Percentiles rank a stretch among this genome's conserved stretches.
These are phyloP conservation scores for Phytopythium helicoides DNA, from an alignment of 352 stramenopile species.

Conservation along the genomic window DNA sequence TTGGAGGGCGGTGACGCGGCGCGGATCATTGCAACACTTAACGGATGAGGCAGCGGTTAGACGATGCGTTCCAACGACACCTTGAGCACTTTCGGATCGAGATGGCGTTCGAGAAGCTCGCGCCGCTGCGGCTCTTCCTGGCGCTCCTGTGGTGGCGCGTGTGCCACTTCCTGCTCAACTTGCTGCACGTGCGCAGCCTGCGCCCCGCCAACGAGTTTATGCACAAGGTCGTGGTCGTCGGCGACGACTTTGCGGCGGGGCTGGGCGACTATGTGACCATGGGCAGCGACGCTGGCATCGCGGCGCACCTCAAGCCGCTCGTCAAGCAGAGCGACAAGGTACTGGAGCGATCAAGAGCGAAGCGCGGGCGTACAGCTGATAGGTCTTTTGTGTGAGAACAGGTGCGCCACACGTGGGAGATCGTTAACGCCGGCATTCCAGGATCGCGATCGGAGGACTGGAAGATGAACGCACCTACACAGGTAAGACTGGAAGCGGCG, in stretches of 20 bases:
- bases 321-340: slow-evolving; percentile 63
- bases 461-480: slow-evolving; percentile 53
- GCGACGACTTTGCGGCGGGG: slow-evolving; percentile 80
- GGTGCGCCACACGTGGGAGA: slow-evolving; percentile 79
- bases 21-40: too few species aligned
- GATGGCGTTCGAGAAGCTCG: slow-evolving; percentile 30
- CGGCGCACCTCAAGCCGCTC: slow-evolving; percentile 50
- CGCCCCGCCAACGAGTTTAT: slow-evolving; percentile 61
- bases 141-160: slow-evolving; percentile 69
- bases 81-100: background rate
- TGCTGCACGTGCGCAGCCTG: slow-evolving; percentile 42
- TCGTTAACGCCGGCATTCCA: slow-evolving; percentile 74
- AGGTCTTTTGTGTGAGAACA: slow-evolving; percentile 21
- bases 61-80: too few species aligned
- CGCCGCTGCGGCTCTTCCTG: slow-evolving; percentile 46
- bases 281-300: slow-evolving; percentile 37
- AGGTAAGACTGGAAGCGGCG: slow-evolving; percentile 27
- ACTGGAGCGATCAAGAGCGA: background rate
- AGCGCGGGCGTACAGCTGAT: slow-evolving; percentile 2
- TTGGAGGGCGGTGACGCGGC: too few species aligned
- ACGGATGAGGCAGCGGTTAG: too few species aligned
- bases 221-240: slow-evolving; percentile 84
- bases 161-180: slow-evolving; percentile 47
- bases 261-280: slow-evolving; percentile 78
- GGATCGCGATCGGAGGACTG: slow-evolving; percentile 62